These are phyloP conservation scores for Phytophthora hibernalis DNA, from an alignment of 352 stramenopile genomes.

Conservation along the genomic window DNA sequence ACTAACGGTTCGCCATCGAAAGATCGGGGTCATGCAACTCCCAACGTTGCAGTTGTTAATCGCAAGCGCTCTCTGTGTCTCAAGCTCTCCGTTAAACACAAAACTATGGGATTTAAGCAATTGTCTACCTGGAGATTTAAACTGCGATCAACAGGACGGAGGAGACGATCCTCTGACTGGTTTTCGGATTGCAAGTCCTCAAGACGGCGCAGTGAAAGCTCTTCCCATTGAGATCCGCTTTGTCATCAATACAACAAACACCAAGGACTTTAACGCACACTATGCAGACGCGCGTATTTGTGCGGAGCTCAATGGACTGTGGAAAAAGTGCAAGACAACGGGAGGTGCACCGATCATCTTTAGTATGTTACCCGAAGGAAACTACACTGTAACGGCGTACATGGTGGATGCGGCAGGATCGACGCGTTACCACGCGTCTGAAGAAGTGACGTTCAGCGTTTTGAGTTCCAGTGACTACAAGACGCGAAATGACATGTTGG, in stretches of 20 bases:
- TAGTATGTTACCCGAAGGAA: slow-evolving; percentile 17
- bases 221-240: slow-evolving; percentile 19
- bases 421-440: slow-evolving; percentile 4
- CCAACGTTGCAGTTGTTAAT: slow-evolving; percentile 10
- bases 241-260: neutral
- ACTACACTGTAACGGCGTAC: slow-evolving; percentile 33
- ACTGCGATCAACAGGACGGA: neutral
- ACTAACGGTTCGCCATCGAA: neutral
- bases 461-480: slow-evolving; percentile 11
- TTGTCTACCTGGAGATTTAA: neutral
- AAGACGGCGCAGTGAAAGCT: slow-evolving; percentile 19
- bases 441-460: slow-evolving; percentile 22
- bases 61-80: neutral
- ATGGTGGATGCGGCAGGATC: slow-evolving; percentile 10
- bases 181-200: slow-evolving; percentile 16
- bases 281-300: slow-evolving; percentile 28
- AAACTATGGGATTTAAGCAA: neutral
- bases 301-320: slow-evolving; percentile 36
- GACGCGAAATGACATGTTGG: neutral
- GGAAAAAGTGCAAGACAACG: slow-evolving; percentile 24
- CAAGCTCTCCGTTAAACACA: neutral
- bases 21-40: slow-evolving; percentile 19
- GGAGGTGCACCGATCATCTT: slow-evolving; percentile 7
- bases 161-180: slow-evolving; percentile 17
- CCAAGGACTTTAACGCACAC: slow-evolving; percentile 4